Evolutionary conservation across 148 eudicot species (phyloP), one percentile per base, ranked within the genome.

Genomic region (Pouteria glomerata): DNA sequence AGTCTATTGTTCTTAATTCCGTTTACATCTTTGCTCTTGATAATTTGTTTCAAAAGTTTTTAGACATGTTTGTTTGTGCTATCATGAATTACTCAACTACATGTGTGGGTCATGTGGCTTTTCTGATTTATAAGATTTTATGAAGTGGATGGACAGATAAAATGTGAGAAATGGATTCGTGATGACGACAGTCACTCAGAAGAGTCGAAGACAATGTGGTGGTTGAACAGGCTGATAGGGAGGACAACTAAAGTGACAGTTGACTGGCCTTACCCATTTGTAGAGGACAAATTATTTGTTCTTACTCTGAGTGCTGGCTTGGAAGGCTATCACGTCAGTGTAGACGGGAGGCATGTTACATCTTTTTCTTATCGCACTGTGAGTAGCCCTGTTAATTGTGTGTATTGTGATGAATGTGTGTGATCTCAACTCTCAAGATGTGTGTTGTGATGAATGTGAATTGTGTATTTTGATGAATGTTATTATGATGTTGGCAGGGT

Each of bases 331-430:
- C 97, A 89, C 65, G 72, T 88, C 56, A 87, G 79, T 72, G 96
- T 89, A 19, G 90, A 92, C 62, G 97, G 96, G 75, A 77, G 91
- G 71, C 97, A 92, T 81, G 44, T 87, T 57, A 77, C 96, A 41
- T 89, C 96, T 42, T 87, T 89, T 71, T 83, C 96, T 53, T 89
- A 89, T 77, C 96, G 93, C 29, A 84, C 85, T 64, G 97, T 92
- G 83, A 85, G 96, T 76, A 77, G 34, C 68, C 45, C 31, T 50
- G 35, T 2, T n/a, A 35, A 34, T 21, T 39, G 30, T 37, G 8
- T 14, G 24, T 4, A 4, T 55, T 4, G 6, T 55, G 35, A 44
- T 8, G 55, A 44, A 42, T 27, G 23, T n/a, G 39, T 27, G 35
- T 57, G 21, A 37, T 57, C 67, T 72, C 0, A 72, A 50, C 37